Evolutionary conservation across 1,284 basidiomycete genomes (phyloP).

Genomic region (Ustilago cynodontis): DNA sequence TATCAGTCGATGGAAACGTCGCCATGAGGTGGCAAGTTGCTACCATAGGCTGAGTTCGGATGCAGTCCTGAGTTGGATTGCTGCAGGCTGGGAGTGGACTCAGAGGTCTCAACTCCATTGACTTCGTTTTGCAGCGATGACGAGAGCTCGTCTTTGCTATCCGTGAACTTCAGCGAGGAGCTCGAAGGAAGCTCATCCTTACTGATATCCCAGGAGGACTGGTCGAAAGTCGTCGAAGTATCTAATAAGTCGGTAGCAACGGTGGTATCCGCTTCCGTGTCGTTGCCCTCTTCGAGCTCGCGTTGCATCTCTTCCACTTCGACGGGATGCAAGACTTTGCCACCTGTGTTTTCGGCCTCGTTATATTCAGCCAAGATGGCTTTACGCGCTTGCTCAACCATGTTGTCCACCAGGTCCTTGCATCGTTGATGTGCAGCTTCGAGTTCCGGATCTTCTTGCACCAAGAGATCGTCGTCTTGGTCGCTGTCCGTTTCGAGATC

Average conservation of each 20-base stretch:
- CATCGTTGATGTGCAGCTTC: conserved; percentile 57
- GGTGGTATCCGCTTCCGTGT: conserved; percentile 18
- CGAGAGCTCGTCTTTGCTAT: background rate
- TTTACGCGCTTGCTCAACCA: conserved; percentile 53
- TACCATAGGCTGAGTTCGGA: conserved; percentile 9
- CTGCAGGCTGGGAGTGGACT: background rate
- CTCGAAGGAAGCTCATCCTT: background rate
- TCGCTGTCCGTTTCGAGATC: conserved; percentile 47
- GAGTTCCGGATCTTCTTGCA: conserved; percentile 56
- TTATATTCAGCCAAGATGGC: conserved; percentile 50
- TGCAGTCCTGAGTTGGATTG: background rate
- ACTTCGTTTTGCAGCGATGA: background rate
- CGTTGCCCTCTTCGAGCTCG: conserved; percentile 25
- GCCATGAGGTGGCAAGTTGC: conserved; percentile 4
- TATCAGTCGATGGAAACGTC: conserved; percentile 42
- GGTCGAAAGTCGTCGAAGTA: conserved; percentile 20
- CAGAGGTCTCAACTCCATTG: background rate
- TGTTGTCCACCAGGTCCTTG: conserved; percentile 50
- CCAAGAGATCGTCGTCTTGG: conserved; percentile 25
- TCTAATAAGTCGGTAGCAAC: conserved; percentile 19
- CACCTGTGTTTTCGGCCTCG: conserved; percentile 19
- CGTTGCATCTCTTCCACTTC: conserved; percentile 55
- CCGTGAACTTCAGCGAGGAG: conserved; percentile 16
- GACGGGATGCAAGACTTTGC: conserved; percentile 61
- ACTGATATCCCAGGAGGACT: conserved; percentile 17